These are phyloP conservation scores for Fusarium sp. DNA, from an alignment of 2,329 filamentous ascomycete species.

Conservation along the genomic window DNA sequence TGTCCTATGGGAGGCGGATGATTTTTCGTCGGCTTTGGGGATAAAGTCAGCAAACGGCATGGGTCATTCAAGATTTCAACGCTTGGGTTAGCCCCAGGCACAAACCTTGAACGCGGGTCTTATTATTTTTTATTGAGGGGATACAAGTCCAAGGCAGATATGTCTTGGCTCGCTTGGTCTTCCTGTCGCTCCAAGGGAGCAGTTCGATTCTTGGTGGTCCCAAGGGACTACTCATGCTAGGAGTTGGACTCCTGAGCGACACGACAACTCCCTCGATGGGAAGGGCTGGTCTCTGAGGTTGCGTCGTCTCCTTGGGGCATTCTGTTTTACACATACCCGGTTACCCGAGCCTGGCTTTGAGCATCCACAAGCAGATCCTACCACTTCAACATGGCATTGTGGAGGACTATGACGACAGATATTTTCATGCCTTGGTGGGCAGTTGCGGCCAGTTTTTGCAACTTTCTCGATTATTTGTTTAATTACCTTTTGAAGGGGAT, in stretches of 20 bases:
- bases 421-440: slow-evolving; percentile 31
- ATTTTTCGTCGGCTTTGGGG: slow-evolving; percentile 23
- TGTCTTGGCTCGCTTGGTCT: slow-evolving; percentile 24
- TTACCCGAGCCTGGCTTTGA: slow-evolving; percentile 40
- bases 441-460: slow-evolving; percentile 37
- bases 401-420: slow-evolving; percentile 37
- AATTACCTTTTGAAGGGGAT: slow-evolving; percentile 38
- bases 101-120: slow-evolving; percentile 17
- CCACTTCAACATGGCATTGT: slow-evolving; percentile 44
- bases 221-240: slow-evolving; percentile 30
- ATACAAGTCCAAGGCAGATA: slow-evolving; percentile 18
- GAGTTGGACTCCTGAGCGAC: slow-evolving; percentile 38
- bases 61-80: slow-evolving; percentile 8
- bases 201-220: slow-evolving; percentile 36
- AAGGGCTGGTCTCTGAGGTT: slow-evolving; percentile 44
- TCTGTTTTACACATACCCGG: slow-evolving; percentile 44
- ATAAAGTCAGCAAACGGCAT: slow-evolving; percentile 21
- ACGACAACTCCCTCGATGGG: slow-evolving; percentile 42
- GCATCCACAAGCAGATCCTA: slow-evolving; percentile 37
- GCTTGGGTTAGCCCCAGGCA: not conserved
- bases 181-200: slow-evolving; percentile 36
- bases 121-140: slow-evolving; percentile 34
- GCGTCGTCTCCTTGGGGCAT: slow-evolving; percentile 42
- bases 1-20: slow-evolving; percentile 21
- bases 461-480: slow-evolving; percentile 46